Conservation (phyloP, 768 basidiomycete species). For the Boletus subcaerulescens region DNA sequence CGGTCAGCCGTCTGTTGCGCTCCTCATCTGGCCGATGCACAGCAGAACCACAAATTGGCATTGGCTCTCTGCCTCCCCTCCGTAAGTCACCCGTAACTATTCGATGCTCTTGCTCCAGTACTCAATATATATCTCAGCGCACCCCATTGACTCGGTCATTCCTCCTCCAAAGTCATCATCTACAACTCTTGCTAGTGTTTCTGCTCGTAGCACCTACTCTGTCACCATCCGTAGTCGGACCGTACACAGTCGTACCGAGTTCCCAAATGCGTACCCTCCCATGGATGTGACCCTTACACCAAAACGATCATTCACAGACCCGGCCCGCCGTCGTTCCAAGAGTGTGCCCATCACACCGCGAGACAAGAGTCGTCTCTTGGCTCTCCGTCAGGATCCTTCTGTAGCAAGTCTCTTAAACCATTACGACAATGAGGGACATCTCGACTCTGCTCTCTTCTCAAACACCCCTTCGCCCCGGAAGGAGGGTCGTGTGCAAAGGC, state of each 20-base stretch:
- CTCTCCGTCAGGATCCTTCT: conserved; percentile 73
- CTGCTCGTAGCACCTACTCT: conserved; percentile 60
- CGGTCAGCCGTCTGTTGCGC: conserved; percentile 53
- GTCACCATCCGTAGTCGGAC: conserved; percentile 69
- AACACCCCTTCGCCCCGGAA: conserved; percentile 44
- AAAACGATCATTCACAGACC: conserved; percentile 28
- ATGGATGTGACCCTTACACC: conserved; percentile 28
- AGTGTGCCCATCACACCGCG: conserved; percentile 40
- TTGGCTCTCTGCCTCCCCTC: conserved; percentile 59
- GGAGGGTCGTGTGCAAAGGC: conserved; percentile 50
- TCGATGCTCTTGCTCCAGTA: neutral
- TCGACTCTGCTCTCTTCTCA: conserved; percentile 61
- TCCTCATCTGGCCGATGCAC: conserved; percentile 70
- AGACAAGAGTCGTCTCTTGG: conserved; percentile 51
- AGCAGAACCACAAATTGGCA: conserved; percentile 54
- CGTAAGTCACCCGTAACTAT: conserved; percentile 47
- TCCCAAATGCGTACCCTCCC: conserved; percentile 58
- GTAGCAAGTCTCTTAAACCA: conserved; percentile 70
- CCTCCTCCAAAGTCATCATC: conserved; percentile 50
- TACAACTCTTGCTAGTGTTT: conserved; percentile 51
- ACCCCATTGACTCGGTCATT: conserved; percentile 61
- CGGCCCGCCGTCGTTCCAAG: conserved; percentile 28
- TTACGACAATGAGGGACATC: conserved; percentile 70
- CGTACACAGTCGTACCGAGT: conserved; percentile 59
- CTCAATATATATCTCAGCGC: conserved; percentile 38